Conservation (phyloP, 768 basidiomycete genomes). For the Artomyces pyxidatus region DNA sequence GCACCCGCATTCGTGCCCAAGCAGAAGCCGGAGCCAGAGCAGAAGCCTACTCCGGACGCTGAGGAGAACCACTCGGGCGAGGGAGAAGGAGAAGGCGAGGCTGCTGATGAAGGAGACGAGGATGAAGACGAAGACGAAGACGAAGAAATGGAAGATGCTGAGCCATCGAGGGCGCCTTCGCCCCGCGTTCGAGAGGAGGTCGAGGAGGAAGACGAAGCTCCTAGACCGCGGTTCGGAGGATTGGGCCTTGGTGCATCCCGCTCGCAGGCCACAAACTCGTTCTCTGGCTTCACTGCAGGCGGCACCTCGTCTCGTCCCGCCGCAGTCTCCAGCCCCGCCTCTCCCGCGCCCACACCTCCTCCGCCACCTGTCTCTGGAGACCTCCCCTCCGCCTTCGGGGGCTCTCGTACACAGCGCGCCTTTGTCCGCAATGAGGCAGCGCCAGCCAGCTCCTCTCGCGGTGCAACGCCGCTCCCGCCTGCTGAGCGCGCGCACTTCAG, state of each 20-base stretch:
- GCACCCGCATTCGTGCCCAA: constrained; percentile 64
- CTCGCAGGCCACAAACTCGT: constrained; percentile 12
- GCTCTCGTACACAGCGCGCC: constrained; percentile 32
- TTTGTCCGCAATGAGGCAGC: constrained; percentile 49
- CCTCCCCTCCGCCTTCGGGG: constrained; percentile 35
- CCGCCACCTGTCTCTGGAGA: constrained; percentile 22
- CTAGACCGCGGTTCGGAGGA: constrained; percentile 37
- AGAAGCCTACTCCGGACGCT: constrained; percentile 29
- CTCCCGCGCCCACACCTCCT: constrained; percentile 36
- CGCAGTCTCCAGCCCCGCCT: constrained; percentile 13
- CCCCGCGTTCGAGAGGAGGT: constrained; percentile 46
- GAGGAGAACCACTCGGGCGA: constrained; percentile 27
- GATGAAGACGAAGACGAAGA: constrained; percentile 27
- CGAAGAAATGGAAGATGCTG: constrained; percentile 37
- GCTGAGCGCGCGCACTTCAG: constrained; percentile 76
- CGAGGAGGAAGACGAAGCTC: constrained; percentile 38
- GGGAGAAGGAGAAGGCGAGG: constrained; percentile 31
- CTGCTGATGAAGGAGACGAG: constrained; percentile 19
- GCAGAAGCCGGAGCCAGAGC: constrained; percentile 21
- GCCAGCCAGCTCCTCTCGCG: constrained; percentile 31
- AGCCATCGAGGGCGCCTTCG: constrained; percentile 45
- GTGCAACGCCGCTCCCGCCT: constrained; percentile 46
- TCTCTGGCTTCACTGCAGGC: constrained; percentile 31
- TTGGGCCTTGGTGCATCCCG: constrained; percentile 31
- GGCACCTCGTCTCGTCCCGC: constrained; percentile 31